phyloP scores from a whole-genome alignment of 305 asterid genomes.

The Plantago coronopus region DNA sequence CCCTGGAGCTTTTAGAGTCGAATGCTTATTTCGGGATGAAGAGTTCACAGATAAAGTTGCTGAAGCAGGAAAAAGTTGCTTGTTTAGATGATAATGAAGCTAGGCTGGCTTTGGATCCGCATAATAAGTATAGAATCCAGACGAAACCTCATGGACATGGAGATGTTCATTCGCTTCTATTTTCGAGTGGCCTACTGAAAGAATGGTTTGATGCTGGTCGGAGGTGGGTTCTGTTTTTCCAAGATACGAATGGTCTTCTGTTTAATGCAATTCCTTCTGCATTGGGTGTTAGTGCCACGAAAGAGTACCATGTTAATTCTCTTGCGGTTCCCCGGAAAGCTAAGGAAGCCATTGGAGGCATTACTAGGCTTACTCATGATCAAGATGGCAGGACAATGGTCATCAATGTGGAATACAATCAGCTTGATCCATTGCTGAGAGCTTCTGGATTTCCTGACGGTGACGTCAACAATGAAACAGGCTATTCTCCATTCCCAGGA shows the following conservation, averaged over 20 bases:
- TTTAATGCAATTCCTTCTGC: slow-evolving; percentile 90
- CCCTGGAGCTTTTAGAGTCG: slow-evolving; percentile 61
- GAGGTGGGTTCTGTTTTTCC: slow-evolving; percentile 94
- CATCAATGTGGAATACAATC: slow-evolving; percentile 98
- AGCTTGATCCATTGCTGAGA: slow-evolving; percentile 94
- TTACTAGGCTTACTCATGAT: slow-evolving; percentile 73
- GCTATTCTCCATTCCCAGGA: slow-evolving; percentile 13
- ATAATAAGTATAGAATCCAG: slow-evolving; percentile 80
- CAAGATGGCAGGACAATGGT: slow-evolving; percentile 97
- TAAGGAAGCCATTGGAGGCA: slow-evolving; percentile 99
- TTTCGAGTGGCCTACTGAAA: slow-evolving; percentile 82
- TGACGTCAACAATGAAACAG: slow-evolving; percentile 10
- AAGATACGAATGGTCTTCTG: slow-evolving; percentile 96
- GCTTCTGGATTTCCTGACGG: slow-evolving; percentile 89
- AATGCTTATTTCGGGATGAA: slow-evolving; percentile 74
- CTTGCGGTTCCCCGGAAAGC: slow-evolving; percentile 99
- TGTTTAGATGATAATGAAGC: slow-evolving; percentile 97
- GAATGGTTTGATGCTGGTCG: slow-evolving; percentile 82
- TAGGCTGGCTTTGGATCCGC: slow-evolving; percentile 81
- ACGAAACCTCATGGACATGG: slow-evolving; percentile 99
- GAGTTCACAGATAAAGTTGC: slow-evolving; percentile 71
- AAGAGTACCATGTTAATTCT: slow-evolving; percentile 92
- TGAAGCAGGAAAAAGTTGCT: slow-evolving; percentile 99
- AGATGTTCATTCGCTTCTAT: slow-evolving; percentile 95
- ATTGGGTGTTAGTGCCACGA: slow-evolving; percentile 84